A percentile compares a stretch with the other conserved stretches of the same genome.
Conservation (phyloP, 805 yeast species). For the Myxozyma geophila region DNA sequence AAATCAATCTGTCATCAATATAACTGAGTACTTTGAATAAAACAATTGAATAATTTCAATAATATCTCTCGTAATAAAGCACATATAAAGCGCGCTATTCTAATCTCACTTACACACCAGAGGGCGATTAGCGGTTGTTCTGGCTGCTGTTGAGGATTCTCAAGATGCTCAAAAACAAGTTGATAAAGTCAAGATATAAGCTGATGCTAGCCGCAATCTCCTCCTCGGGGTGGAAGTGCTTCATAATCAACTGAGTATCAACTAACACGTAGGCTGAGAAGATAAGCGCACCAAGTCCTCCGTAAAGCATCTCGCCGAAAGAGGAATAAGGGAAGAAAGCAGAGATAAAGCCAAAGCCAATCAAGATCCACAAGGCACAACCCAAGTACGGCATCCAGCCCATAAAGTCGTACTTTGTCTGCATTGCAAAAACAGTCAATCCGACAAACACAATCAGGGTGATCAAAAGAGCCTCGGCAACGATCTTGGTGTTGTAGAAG, state of each 20-base stretch:
- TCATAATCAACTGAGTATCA: constrained; percentile 81
- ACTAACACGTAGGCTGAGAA: constrained; percentile 74
- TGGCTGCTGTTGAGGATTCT: constrained; percentile 55
- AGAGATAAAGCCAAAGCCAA: constrained; percentile 72
- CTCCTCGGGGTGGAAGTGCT: constrained; percentile 77
- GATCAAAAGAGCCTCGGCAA: constrained; percentile 70
- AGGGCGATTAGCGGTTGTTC: constrained; percentile 28
- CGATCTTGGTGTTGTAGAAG: constrained; percentile 62
- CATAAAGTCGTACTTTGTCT: constrained; percentile 74
- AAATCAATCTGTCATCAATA: neutral
- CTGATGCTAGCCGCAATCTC: constrained; percentile 80
- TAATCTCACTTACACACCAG: neutral
- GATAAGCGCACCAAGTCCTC: constrained; percentile 73
- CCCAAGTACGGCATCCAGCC: constrained; percentile 65
- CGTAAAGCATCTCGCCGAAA: constrained; percentile 67
- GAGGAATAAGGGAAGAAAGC: constrained; percentile 66
- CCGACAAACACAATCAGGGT: constrained; percentile 77
- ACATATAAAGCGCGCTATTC: neutral
- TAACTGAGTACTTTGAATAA: neutral
- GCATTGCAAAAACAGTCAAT: constrained; percentile 74
- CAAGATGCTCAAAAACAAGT: constrained; percentile 76
- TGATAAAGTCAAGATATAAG: constrained; percentile 80
- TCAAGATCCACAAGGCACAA: constrained; percentile 65
- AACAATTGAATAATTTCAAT: neutral
- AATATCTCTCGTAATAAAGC: neutral